A percentile compares a stretch with the other conserved stretches of the same genome.
Conservation (phyloP, 2,329 filamentous ascomycete species). For the Daldinia sp. region DNA sequence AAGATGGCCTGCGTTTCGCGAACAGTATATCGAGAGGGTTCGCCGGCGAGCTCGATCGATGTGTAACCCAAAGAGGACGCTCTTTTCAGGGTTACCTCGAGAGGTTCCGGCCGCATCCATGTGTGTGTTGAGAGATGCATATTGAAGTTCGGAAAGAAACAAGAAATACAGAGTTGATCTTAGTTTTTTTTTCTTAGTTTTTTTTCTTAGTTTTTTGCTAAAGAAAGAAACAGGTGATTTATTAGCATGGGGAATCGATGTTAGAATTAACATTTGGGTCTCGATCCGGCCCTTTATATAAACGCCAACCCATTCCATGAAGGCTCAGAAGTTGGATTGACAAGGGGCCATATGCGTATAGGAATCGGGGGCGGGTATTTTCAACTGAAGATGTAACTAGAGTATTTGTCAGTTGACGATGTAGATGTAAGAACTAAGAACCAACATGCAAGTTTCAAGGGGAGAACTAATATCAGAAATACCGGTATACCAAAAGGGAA, state of each 20-base stretch:
- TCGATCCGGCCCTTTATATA: background rate
- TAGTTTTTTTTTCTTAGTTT: too few species aligned
- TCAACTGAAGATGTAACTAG: too few species aligned
- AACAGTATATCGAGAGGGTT: slow-evolving; percentile 25
- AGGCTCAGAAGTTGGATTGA: background rate
- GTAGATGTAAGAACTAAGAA: too few species aligned
- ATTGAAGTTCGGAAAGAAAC: slow-evolving; percentile 2
- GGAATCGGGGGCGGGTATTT: too few species aligned
- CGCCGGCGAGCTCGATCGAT: slow-evolving; percentile 33
- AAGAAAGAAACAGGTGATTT: too few species aligned
- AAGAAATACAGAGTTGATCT: too few species aligned
- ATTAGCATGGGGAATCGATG: background rate
- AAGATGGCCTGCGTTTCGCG: slow-evolving; percentile 23
- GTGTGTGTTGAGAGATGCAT: slow-evolving; percentile 37
- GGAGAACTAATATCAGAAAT: too few species aligned
- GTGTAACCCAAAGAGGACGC: slow-evolving; percentile 29
- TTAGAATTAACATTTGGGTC: background rate
- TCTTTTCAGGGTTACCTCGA: slow-evolving; percentile 28
- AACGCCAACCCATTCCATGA: background rate
- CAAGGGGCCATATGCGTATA: background rate
- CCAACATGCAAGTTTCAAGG: too few species aligned
- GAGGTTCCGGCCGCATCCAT: slow-evolving; percentile 36
- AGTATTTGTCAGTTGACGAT: too few species aligned
- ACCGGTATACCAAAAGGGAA: too few species aligned
- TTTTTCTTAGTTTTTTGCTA: too few species aligned